Base-by-base conservation (phyloP, 1,284 basidiomycete species). In the Trichosporon coremiiforme region DNA sequence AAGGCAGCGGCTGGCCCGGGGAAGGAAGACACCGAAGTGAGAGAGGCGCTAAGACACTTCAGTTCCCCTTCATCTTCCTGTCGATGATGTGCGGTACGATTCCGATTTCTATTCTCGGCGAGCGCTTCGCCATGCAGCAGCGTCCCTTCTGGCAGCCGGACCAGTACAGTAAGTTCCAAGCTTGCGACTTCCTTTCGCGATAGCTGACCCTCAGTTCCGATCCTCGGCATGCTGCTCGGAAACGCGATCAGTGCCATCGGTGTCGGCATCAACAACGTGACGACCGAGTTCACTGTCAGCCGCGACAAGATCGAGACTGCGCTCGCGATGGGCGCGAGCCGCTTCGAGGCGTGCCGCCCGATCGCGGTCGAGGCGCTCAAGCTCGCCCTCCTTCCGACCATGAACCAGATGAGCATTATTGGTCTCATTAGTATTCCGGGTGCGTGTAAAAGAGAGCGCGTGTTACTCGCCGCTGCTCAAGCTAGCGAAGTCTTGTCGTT, bases 331-430 rank as follows among this genome's bases (percentile, higher is more conserved):
- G 93, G 93, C 0, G 92, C 92, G 1, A 79, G 89, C 0, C 86
- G 92, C 6, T 87, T 90, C 72, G 92, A 94, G 79, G 93, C 92
- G 0, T 91, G 89, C 77, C 87, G 88, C 69, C 91, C 92, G 0
- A 87, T 94, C 45, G 90, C 88, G 0, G 87, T 87, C 2, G 90
- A 92, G 68, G 91, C 91, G 0, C 86, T 94, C n/a, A 87, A 89
- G 64, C 84, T 93, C 22, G 90, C 92, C 0, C 85, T 94, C 1
- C 89, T 90, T 2, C 93, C 91, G 0, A 90, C 89, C 17, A 89
- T 94, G 75, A 94, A 91, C 78, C 89, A 89, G 82, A 91, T 94
- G 90, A 92, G 91, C 78, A 90, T 93, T 62, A 86, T 92, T n/a
- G 91, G 92, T 5, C 89, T 93, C 66, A 93, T 94, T 69, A 82